These are phyloP conservation scores for Monosporascus sp. DNA, from an alignment of 2,329 filamentous ascomycete species.

Conservation along the genomic window DNA sequence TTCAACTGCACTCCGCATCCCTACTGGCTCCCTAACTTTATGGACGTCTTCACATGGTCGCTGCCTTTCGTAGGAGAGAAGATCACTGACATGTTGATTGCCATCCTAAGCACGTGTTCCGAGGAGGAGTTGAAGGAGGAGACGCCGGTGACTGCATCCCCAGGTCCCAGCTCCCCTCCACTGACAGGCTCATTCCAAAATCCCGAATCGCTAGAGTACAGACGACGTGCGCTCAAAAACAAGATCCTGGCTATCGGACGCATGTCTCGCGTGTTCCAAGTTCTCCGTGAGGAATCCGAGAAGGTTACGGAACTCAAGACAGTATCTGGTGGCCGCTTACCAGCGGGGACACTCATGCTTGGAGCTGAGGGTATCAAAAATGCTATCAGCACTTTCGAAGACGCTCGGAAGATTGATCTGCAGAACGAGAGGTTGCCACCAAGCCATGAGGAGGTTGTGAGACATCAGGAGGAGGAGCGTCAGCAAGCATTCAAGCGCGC, in stretches of 20 bases:
- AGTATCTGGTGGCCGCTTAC: slow-evolving; percentile 83
- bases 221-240: slow-evolving; percentile 97
- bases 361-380: slow-evolving; percentile 98
- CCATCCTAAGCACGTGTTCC: slow-evolving; percentile 97
- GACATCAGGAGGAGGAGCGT: slow-evolving; percentile 75
- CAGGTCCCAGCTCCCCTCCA: slow-evolving; percentile 70
- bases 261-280: slow-evolving; percentile 95
- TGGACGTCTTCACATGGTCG: slow-evolving; percentile 99
- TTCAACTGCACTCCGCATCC: slow-evolving; percentile 99
- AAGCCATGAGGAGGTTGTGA: slow-evolving; percentile 83
- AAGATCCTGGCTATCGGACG: slow-evolving; percentile 98
- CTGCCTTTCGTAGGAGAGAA: slow-evolving; percentile 98
- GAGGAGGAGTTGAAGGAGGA: slow-evolving; percentile 96
- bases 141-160: slow-evolving; percentile 63
- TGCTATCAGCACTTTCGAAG: slow-evolving; percentile 93
- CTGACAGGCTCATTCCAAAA: slow-evolving; percentile 50
- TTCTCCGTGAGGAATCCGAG: slow-evolving; percentile 94
- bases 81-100: slow-evolving; percentile 98
- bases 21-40: slow-evolving; percentile 99
- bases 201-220: slow-evolving; percentile 85
- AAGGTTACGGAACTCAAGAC: slow-evolving; percentile 97
- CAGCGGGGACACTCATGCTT: slow-evolving; percentile 94
- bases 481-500: slow-evolving; percentile 82
- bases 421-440: slow-evolving; percentile 95
- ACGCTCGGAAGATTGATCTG: slow-evolving; percentile 91